Evolutionary conservation across 441 rosid species (phyloP).

Genomic region (Populus hybrid): DNA sequence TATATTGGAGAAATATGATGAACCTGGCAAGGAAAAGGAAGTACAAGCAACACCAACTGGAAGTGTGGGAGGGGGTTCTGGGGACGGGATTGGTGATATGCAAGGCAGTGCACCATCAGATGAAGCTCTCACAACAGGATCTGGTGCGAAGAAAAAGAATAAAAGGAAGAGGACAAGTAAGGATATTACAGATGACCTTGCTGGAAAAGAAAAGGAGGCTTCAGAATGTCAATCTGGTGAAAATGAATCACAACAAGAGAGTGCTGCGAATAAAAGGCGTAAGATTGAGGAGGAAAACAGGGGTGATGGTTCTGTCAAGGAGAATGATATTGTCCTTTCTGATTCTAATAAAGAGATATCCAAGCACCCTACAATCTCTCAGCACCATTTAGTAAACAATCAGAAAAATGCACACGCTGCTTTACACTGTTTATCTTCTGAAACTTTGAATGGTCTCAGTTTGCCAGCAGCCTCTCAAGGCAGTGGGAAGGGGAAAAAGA

Average conservation of each 20-base stretch:
- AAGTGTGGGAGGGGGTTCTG: not conserved
- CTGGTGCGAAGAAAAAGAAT: constrained; percentile 17
- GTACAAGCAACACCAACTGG: constrained; percentile 1
- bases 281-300: constrained; percentile 14
- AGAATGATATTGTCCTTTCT: constrained; percentile 6
- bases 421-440: constrained; percentile 10
- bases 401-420: constrained; percentile 13
- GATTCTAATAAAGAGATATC: constrained; percentile 15
- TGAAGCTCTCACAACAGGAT: constrained; percentile 4
- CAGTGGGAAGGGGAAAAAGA: constrained; percentile 25
- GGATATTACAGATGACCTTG: constrained; percentile 7
- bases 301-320: constrained; percentile 14
- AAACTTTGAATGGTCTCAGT: constrained; percentile 12
- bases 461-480: constrained; percentile 6
- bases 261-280: constrained; percentile 26
- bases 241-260: constrained; percentile 20
- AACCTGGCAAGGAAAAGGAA: constrained; percentile 3
- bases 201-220: constrained; percentile 20
- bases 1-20: constrained; percentile 2
- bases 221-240: constrained; percentile 11
- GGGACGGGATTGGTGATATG: constrained; percentile 8
- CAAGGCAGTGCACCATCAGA: constrained; percentile 11
- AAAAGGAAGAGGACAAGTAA: constrained; percentile 18
- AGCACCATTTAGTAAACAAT: constrained; percentile 15
- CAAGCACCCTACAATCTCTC: constrained; percentile 14